Evolutionary conservation across 2,329 filamentous ascomycete species (phyloP).

Genomic region (Conoideocrella luteorostrata): DNA sequence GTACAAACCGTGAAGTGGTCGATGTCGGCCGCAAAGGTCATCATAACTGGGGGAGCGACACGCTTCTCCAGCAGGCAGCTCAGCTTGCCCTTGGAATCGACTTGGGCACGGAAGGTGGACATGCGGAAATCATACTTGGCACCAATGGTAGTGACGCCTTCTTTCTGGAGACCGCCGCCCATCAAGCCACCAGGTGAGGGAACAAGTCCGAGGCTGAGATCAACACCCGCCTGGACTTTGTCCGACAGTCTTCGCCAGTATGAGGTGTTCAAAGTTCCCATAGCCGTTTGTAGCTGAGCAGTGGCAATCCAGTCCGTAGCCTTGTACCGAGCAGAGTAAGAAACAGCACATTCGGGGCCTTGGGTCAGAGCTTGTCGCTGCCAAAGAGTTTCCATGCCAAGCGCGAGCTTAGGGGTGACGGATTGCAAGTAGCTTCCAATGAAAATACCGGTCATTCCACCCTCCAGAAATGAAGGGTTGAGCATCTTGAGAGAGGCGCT

Average conservation of each 20-base stretch:
- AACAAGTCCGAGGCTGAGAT: constrained; percentile 82
- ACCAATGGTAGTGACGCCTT: constrained; percentile 85
- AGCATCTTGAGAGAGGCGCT: constrained; percentile 87
- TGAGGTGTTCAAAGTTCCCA: constrained; percentile 80
- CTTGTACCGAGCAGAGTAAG: constrained; percentile 90
- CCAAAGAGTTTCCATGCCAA: constrained; percentile 91
- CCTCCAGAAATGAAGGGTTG: constrained; percentile 91
- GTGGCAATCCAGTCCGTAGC: constrained; percentile 87
- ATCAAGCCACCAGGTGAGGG: constrained; percentile 61
- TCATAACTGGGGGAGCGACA: constrained; percentile 82
- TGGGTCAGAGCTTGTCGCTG: constrained; percentile 78
- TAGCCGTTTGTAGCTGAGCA: constrained; percentile 73
- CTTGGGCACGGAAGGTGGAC: constrained; percentile 90
- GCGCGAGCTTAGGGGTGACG: constrained; percentile 75
- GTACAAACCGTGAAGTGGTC: constrained; percentile 91
- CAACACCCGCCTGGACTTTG: constrained; percentile 92
- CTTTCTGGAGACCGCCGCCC: constrained; percentile 70
- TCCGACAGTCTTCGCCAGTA: constrained; percentile 94
- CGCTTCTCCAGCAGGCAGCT: constrained; percentile 92
- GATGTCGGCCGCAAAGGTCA: constrained; percentile 94
- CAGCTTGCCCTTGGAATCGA: constrained; percentile 92
- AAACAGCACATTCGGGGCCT: constrained; percentile 84
- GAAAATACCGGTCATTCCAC: constrained; percentile 88
- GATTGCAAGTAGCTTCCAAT: constrained; percentile 95
- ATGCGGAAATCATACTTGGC: constrained; percentile 98